A percentile compares a stretch with the other conserved stretches of the same genome.
phyloP scores from a whole-genome alignment of 345 rosid species.

The Ceriops zippeliana region DNA sequence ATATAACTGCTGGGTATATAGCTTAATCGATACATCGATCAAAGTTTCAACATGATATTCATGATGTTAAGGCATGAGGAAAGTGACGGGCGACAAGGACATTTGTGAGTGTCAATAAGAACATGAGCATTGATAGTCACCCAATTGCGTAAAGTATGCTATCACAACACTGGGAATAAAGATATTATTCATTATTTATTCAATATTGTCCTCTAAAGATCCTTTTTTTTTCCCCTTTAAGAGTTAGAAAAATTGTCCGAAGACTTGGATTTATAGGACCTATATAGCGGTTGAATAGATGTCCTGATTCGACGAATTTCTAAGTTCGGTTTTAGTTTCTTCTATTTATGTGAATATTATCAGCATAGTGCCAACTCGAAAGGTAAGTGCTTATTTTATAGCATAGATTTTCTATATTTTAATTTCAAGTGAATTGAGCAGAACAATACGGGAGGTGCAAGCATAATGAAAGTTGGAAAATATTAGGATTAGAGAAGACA shows the following conservation, averaged over 20 bases:
- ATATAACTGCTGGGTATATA: too few species aligned
- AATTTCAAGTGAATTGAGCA: too few species aligned
- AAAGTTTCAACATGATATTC: slow-evolving; percentile 22
- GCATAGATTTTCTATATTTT: too few species aligned
- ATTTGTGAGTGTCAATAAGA: slow-evolving; percentile 25
- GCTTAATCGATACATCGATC: neutral
- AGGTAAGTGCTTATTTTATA: too few species aligned
- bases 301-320: too few species aligned
- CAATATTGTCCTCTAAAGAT: neutral
- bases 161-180: slow-evolving; percentile 2
- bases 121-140: neutral
- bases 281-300: too few species aligned
- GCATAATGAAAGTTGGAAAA: neutral
- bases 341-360: too few species aligned
- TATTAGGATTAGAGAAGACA: neutral
- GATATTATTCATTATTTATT: neutral
- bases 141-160: slow-evolving; percentile 2
- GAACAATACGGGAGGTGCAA: neutral
- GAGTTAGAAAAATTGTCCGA: too few species aligned
- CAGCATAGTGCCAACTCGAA: too few species aligned
- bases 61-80: slow-evolving; percentile 9
- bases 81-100: slow-evolving; percentile 16
- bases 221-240: too few species aligned
- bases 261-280: too few species aligned
- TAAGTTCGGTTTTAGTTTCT: too few species aligned